These are phyloP conservation scores for Lactarius trivialis DNA, from an alignment of 768 basidiomycete genomes.

Conservation along the genomic window DNA sequence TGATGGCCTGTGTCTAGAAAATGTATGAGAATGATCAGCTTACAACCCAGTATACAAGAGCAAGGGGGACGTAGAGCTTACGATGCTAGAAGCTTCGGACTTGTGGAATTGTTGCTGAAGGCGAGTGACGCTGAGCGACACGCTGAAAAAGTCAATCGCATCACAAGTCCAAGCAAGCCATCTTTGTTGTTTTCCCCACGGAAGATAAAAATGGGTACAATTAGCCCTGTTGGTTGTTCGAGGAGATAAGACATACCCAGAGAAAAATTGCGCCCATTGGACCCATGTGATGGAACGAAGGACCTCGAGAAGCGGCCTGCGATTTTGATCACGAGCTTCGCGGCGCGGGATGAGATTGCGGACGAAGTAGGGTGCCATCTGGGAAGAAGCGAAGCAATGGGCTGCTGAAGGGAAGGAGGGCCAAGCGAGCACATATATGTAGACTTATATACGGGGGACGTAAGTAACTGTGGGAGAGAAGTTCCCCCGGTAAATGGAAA, in stretches of 20 bases:
- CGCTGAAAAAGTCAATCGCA: conserved; percentile 82
- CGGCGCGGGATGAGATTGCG: conserved; percentile 20
- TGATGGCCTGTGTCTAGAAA: conserved; percentile 68
- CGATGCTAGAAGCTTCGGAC: conserved; percentile 38
- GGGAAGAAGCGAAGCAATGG: neutral
- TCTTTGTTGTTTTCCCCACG: conserved; percentile 29
- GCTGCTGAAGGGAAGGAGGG: neutral
- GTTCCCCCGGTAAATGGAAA: neutral
- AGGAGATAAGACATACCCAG: conserved; percentile 35
- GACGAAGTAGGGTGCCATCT: conserved; percentile 23
- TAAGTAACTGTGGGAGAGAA: neutral
- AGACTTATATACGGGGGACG: neutral
- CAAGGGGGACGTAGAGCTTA: conserved; percentile 24
- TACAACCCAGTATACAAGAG: neutral
- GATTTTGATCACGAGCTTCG: neutral
- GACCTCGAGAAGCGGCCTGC: conserved; percentile 36
- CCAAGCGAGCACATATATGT: neutral
- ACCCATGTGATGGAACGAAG: conserved; percentile 38
- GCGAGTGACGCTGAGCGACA: conserved; percentile 50
- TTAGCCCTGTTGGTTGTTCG: neutral
- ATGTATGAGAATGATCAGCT: neutral
- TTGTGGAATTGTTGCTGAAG: conserved; percentile 44
- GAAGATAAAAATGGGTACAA: neutral
- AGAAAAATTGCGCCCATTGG: conserved; percentile 50
- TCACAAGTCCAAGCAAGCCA: conserved; percentile 87